Evolutionary conservation across 2,329 filamentous ascomycete species (phyloP).

Genomic region (Cytospora schulzeri): DNA sequence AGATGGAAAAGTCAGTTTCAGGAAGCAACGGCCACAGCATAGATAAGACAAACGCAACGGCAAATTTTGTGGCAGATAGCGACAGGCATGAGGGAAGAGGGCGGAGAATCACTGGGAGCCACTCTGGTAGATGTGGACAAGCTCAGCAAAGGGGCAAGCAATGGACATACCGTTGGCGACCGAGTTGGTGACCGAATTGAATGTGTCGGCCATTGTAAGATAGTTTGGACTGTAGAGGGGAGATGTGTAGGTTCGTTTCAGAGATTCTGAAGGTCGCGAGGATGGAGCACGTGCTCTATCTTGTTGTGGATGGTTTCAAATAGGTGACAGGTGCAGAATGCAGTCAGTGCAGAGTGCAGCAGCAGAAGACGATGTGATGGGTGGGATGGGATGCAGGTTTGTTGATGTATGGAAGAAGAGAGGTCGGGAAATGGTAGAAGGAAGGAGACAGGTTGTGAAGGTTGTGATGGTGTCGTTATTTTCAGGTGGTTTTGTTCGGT

Average conservation of each 20-base stretch:
- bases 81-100: conserved; percentile 3
- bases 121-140: not conserved
- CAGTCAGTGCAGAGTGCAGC: conserved; percentile 2
- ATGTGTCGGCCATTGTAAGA: conserved; percentile 46
- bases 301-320: conserved; percentile 2
- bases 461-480: conserved; percentile 11
- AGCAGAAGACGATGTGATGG: conserved; percentile 7
- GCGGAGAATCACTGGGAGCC: not conserved
- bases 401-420: conserved; percentile 7
- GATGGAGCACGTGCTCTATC: conserved; percentile 19
- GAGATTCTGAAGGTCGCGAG: conserved; percentile 3
- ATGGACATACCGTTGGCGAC: conserved; percentile 47
- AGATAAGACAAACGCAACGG: conserved; percentile 7
- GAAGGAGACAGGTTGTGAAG: conserved; percentile 7
- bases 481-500: conserved; percentile 17
- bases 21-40: not conserved
- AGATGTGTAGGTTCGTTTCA: conserved; percentile 32
- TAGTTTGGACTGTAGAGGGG: conserved; percentile 29
- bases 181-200: conserved; percentile 23
- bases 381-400: conserved; percentile 21
- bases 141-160: conserved; percentile 33
- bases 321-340: conserved; percentile 6
- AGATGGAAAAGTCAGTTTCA: conserved; percentile 22
- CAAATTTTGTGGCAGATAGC: not conserved
- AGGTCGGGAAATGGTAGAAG: not conserved